Conservation (phyloP, 1,139 yeast species). For the Debaryomycetaceae sp. region DNA sequence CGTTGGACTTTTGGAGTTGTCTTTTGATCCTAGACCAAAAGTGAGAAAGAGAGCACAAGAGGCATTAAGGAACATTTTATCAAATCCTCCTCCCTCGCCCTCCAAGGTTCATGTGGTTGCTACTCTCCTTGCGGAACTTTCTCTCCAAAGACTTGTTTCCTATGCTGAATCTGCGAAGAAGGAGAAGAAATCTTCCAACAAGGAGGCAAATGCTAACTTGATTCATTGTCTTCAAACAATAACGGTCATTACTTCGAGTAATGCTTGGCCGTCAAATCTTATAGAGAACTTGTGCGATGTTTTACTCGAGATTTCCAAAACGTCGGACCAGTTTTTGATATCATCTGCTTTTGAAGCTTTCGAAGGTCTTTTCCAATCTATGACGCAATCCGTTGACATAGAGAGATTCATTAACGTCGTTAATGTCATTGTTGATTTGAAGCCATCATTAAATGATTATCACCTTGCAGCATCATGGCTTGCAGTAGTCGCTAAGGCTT, state of each 20-base stretch:
- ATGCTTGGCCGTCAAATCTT: conserved; percentile 75
- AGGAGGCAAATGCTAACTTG: conserved; percentile 51
- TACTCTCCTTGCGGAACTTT: conserved; percentile 61
- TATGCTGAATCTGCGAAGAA: conserved; percentile 32
- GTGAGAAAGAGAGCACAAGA: conserved; percentile 95
- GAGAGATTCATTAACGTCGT: conserved; percentile 63
- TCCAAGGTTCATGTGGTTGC: conserved; percentile 75
- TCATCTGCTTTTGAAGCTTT: conserved; percentile 81
- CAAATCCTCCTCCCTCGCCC: conserved; percentile 80
- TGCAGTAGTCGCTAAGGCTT: conserved; percentile 87
- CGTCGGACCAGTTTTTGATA: conserved; percentile 80
- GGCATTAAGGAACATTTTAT: conserved; percentile 61
- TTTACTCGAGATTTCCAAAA: conserved; percentile 69
- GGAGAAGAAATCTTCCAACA: conserved; percentile 35
- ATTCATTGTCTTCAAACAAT: conserved; percentile 79
- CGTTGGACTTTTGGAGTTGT: conserved; percentile 73
- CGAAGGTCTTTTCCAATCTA: conserved; percentile 78
- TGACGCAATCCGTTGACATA: conserved; percentile 59
- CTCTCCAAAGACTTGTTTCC: conserved; percentile 52
- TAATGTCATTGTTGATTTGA: conserved; percentile 70
- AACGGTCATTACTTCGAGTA: conserved; percentile 63
- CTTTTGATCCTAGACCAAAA: conserved; percentile 89
- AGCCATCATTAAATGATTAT: conserved; percentile 77
- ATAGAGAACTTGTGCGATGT: conserved; percentile 74
- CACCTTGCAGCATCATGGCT: conserved; percentile 93